Conservation (phyloP, 176 grass and related monocot species). For the Zizania latifolia region DNA sequence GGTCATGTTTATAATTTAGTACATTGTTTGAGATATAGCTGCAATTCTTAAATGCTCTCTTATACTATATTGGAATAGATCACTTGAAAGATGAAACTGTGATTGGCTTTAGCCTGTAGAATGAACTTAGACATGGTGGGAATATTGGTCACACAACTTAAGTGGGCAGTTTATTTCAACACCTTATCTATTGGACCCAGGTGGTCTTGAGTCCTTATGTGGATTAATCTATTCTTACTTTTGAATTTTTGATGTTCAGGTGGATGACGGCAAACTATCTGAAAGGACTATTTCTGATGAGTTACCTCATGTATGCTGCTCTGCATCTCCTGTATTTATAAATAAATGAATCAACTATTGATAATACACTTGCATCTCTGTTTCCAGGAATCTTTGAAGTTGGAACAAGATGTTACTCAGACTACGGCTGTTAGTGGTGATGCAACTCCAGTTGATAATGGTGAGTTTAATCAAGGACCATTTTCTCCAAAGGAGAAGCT, state of each 20-base stretch:
- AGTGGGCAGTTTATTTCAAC: not conserved
- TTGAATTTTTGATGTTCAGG: conserved; percentile 45
- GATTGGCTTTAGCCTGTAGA: conserved; percentile 22
- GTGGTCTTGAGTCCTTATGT: not conserved
- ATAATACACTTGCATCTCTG: not conserved
- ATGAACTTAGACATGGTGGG: not conserved
- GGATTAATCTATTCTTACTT: conserved; percentile 8
- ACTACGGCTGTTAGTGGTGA: conserved; percentile 27
- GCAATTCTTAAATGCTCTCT: not conserved
- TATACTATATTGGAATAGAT: not conserved
- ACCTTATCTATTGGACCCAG: not conserved
- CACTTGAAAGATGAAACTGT: conserved; percentile 16
- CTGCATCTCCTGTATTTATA: conserved; percentile 16
- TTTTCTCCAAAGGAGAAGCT: conserved; percentile 58
- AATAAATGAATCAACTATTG: not conserved
- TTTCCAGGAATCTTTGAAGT: conserved; percentile 54
- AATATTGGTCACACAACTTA: not conserved
- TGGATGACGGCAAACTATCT: conserved; percentile 75
- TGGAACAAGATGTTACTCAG: conserved; percentile 40
- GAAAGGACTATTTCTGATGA: conserved; percentile 89
- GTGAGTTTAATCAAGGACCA: conserved; percentile 37
- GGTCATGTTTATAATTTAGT: conserved; percentile 3
- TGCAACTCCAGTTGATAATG: conserved; percentile 40
- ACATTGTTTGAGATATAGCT: not conserved
- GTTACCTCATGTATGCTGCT: conserved; percentile 49